These are phyloP conservation scores for Zymoseptoria passerinii DNA, from an alignment of 2,329 filamentous ascomycete genomes.

Conservation along the genomic window DNA sequence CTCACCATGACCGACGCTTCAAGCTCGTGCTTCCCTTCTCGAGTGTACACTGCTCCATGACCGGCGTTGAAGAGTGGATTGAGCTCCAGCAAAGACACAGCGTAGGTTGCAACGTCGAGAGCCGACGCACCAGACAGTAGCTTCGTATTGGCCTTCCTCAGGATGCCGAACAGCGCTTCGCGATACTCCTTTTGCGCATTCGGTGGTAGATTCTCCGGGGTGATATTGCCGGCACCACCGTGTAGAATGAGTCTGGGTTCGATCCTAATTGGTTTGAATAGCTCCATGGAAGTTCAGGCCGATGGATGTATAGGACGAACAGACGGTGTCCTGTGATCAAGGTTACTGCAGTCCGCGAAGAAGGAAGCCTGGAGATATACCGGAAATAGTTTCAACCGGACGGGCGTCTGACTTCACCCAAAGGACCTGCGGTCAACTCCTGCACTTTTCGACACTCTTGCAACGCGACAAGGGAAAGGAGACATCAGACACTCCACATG, in stretches of 20 bases:
- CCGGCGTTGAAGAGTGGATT: conserved; percentile 77
- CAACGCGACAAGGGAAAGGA: background rate
- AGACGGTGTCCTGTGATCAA: background rate
- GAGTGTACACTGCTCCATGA: conserved; percentile 78
- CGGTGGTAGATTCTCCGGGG: conserved; percentile 31
- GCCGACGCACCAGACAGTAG: conserved; percentile 45
- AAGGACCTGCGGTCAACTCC: background rate
- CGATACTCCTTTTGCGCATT: conserved; percentile 32
- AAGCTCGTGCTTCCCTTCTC: conserved; percentile 73
- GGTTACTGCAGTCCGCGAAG: no score
- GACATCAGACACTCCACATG: background rate
- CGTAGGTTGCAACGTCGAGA: conserved; percentile 65
- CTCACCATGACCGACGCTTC: conserved; percentile 85
- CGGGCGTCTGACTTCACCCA: background rate
- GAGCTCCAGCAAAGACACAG: conserved; percentile 68
- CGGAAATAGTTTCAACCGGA: background rate
- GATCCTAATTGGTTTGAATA: conserved; percentile 17
- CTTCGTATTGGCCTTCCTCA: conserved; percentile 22
- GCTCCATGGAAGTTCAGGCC: background rate
- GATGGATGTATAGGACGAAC: background rate
- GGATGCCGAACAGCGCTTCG: conserved; percentile 31
- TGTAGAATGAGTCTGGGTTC: conserved; percentile 42
- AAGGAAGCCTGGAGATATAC: no score
- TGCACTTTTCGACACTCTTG: background rate
- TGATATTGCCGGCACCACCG: conserved; percentile 42